Base-by-base conservation (phyloP, 192 early-diverging fungal species). In the Backusella psychrophila region DNA sequence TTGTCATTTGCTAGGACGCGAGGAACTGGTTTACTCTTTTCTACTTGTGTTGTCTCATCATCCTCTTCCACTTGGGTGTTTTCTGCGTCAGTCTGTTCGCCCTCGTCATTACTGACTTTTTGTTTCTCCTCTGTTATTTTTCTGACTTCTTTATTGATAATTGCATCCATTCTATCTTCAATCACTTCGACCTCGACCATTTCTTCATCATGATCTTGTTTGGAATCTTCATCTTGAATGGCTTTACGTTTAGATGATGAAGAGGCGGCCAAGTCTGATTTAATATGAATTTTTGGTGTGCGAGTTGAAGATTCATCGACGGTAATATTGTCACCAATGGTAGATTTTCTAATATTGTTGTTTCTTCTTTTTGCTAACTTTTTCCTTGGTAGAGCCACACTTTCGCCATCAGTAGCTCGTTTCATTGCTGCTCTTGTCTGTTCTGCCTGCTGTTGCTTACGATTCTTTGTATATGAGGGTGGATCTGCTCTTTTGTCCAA, bases 401-500 rank as follows among this genome's bases (percentile, higher is more conserved):
- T 9, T 3, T 3, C 38, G 2, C 12, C 2, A 63, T 0, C 56
- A 2, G 21, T 11, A 12, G 3, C 0, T 63, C 56, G 8, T 29
- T 63, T 29, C 11, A 12, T 12, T 31, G 9, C 7, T 29, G 8
- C 12, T 29, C 23, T 63, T 29, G 8, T 29, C 11, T 63, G 56
- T 4, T 66, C 29, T 33, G 2, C 12, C 12, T 29, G 56, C 3
- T 66, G 23, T 23, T 49, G 72, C 26, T 79, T 75, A 70, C 66
- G 14, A 23, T 36, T 86, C 26, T 84, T 87, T 19, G 83, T 82
- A 72, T 94, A 99, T 1, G 96, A 87, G 1, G 97, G 97, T 5
- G 96, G 96, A 69, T 98, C 94, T n/a, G 85, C 85, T 1, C 87
- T 78, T 70, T 90, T 91, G 76, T 95, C 94, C n/a, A 98, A 87